A percentile compares a stretch with the other conserved stretches of the same genome.
Conservation (phyloP, 164 flowering plant genomes). For the Warburgia ugandensis region DNA sequence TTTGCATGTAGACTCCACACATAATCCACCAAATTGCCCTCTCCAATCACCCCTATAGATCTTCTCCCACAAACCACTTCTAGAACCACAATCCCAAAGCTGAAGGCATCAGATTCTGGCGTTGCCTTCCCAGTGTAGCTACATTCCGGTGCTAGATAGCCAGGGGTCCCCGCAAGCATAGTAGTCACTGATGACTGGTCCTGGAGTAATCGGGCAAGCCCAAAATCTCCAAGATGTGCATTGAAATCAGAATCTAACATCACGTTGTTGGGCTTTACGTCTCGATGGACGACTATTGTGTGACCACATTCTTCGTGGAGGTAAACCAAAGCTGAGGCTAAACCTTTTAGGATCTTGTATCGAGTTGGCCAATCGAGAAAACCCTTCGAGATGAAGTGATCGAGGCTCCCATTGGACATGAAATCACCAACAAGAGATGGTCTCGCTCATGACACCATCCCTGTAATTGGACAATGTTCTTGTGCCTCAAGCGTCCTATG, state of each 20-base stretch:
- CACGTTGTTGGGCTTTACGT: constrained; percentile 71
- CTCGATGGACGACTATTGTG: constrained; percentile 74
- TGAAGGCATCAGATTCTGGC: constrained; percentile 60
- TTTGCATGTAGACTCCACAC: constrained; percentile 54
- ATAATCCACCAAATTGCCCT: constrained; percentile 32
- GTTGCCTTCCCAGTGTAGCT: constrained; percentile 53
- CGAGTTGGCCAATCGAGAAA: constrained; percentile 46
- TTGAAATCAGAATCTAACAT: constrained; percentile 61
- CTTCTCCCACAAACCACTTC: constrained; percentile 60
- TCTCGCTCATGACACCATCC: constrained; percentile 80
- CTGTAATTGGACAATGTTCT: constrained; percentile 57
- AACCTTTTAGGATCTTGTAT: constrained; percentile 42
- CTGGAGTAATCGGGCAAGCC: constrained; percentile 61
- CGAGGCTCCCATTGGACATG: constrained; percentile 66
- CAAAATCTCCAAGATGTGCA: constrained; percentile 79
- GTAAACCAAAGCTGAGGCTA: constrained; percentile 65
- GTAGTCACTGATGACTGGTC: constrained; percentile 27
- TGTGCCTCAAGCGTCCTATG: constrained; percentile 54
- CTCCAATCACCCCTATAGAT: constrained; percentile 32
- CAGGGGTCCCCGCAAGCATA: constrained; percentile 70
- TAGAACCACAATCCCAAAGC: constrained; percentile 69
- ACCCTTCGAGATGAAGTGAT: constrained; percentile 24
- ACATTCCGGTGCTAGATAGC: constrained; percentile 79
- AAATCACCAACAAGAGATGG: constrained; percentile 64
- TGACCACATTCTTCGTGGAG: constrained; percentile 76